phyloP scores from a whole-genome alignment of 106 monocot genomes.

The Triglochin maritima region DNA sequence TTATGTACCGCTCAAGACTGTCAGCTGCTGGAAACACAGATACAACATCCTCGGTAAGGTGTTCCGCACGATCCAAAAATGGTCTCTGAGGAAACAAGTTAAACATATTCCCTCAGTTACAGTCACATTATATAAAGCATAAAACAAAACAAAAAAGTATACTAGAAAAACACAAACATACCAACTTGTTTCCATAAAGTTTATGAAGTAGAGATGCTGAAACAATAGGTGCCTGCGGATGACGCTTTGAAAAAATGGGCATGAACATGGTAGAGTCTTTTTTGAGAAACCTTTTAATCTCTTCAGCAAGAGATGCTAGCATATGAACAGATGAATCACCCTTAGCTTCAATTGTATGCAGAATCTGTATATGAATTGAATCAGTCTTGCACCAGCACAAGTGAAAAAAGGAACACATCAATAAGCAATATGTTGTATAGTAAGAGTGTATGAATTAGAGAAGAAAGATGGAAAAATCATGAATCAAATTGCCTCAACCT shows the following conservation, averaged over 20 bases:
- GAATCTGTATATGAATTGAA: slow-evolving; percentile 28
- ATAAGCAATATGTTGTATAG: neutral
- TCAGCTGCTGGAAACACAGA: slow-evolving; percentile 85
- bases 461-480: neutral
- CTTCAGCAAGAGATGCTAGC: slow-evolving; percentile 75
- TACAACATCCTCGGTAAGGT: slow-evolving; percentile 91
- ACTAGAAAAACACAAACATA: slow-evolving; percentile 16
- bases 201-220: slow-evolving; percentile 88
- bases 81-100: slow-evolving; percentile 61
- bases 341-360: slow-evolving; percentile 48
- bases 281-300: slow-evolving; percentile 72
- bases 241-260: slow-evolving; percentile 63
- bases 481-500: too few relatives aligned
- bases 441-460: neutral
- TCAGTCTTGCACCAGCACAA: neutral
- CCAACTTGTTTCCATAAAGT: slow-evolving; percentile 85
- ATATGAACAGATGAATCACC: slow-evolving; percentile 55
- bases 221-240: slow-evolving; percentile 59
- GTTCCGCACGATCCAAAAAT: slow-evolving; percentile 86
- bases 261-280: slow-evolving; percentile 62
- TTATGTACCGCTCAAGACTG: slow-evolving; percentile 70
- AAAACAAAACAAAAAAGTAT: neutral
- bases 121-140: neutral
- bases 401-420: neutral
- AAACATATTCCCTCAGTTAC: neutral